A percentile compares a stretch with the other conserved stretches of the same genome.
These are phyloP conservation scores for Suhomyces atakaporum DNA, from an alignment of 1,139 yeast genomes.

Conservation along the genomic window DNA sequence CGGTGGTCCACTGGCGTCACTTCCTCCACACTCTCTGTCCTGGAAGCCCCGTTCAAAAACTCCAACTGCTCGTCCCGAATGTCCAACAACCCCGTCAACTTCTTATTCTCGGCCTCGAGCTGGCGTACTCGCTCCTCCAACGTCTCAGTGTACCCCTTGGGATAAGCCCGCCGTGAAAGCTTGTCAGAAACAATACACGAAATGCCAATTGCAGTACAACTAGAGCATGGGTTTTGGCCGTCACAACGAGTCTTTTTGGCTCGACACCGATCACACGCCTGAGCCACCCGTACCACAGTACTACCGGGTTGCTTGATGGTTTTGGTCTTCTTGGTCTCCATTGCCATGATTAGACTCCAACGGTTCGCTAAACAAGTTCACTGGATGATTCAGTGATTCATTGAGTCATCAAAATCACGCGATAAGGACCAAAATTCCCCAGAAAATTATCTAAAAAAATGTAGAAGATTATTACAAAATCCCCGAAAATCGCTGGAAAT, in stretches of 20 bases:
- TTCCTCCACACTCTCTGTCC: not conserved
- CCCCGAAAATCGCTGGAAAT: no score
- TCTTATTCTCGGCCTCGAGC: conserved; percentile 45
- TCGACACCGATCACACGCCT: conserved; percentile 85
- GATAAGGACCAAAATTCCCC: conserved; percentile 6
- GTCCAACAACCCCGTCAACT: conserved; percentile 51
- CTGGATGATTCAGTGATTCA: no score
- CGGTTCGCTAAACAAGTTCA: no score
- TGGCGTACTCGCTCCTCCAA: conserved; percentile 49
- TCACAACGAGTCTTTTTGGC: conserved; percentile 78
- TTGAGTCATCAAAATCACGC: no score
- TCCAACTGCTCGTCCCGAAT: conserved; percentile 62
- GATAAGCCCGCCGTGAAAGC: conserved; percentile 37
- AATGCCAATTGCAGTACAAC: conserved; percentile 45
- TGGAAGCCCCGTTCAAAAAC: conserved; percentile 17
- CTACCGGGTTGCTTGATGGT: conserved; percentile 68
- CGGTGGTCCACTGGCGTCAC: no score
- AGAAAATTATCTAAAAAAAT: no score
- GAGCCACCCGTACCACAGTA: conserved; percentile 62
- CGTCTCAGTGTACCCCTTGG: conserved; percentile 41
- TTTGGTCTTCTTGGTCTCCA: conserved; percentile 31
- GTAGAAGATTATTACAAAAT: no score
- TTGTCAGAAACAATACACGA: conserved; percentile 50
- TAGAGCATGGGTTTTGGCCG: conserved; percentile 57
- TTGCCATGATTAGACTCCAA: not conserved